A percentile compares a stretch with the other conserved stretches of the same genome.
phyloP scores from a whole-genome alignment of 139 green algal species.

The Marvania coccoides region DNA sequence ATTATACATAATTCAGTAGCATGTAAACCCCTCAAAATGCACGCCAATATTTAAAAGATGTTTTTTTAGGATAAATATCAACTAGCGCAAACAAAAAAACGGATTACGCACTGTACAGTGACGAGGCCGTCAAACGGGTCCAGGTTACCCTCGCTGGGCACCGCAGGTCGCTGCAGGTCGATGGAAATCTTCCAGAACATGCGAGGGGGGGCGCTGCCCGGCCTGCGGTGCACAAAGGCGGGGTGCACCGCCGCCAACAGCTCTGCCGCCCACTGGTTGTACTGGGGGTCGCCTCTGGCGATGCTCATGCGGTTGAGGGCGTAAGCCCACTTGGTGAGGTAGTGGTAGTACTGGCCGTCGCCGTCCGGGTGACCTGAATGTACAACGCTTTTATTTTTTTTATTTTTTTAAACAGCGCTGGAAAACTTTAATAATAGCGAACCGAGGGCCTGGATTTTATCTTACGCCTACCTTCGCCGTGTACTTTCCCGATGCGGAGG shows the following conservation, averaged over 20 bases:
- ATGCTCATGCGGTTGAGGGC: constrained; percentile 27
- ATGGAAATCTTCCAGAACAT: constrained; percentile 40
- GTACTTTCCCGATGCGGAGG: constrained; percentile 43
- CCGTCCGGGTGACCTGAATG: constrained; percentile 34
- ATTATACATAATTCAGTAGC: too few relatives aligned
- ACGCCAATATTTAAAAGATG: too few relatives aligned
- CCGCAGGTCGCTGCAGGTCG: constrained; percentile 27
- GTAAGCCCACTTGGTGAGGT: constrained; percentile 48
- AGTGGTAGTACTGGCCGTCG: constrained; percentile 46
- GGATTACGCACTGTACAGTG: constrained; percentile 6
- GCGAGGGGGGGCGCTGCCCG: background rate
- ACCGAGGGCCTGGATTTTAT: too few relatives aligned
- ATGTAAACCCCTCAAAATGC: too few relatives aligned
- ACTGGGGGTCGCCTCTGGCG: constrained; percentile 12
- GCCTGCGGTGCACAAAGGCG: constrained; percentile 21
- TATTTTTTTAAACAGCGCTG: too few relatives aligned
- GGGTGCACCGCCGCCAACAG: constrained; percentile 20
- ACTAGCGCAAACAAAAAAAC: too few relatives aligned
- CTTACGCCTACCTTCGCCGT: too few relatives aligned
- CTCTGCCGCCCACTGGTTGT: constrained; percentile 26
- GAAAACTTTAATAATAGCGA: too few relatives aligned
- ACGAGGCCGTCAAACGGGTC: constrained; percentile 44
- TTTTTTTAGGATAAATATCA: too few relatives aligned
- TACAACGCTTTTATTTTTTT: too few relatives aligned
- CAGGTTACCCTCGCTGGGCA: constrained; percentile 34